Evolutionary conservation across 2,329 filamentous ascomycete species (phyloP), one percentile per base, ranked within the genome.

Genomic region (Stachybotrys echinatus): DNA sequence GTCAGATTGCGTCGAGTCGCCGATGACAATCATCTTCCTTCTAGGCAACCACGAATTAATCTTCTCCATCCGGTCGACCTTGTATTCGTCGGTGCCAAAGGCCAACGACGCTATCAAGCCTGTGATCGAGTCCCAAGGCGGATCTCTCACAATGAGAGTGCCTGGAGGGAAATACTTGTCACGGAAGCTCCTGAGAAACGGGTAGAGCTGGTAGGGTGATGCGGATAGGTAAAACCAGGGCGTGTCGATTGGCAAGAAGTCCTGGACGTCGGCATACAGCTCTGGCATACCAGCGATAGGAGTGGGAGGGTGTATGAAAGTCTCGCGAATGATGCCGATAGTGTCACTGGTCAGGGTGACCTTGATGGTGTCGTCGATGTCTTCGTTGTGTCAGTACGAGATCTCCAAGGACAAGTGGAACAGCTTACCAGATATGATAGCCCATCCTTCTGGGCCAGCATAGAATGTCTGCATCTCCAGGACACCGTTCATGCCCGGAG

Each of bases 351-450:
- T 96, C 65, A 88, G 77, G 0, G 92, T 96, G 57, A 92, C 74
- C 69, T 97, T 96, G 74, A 97, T 95, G 0, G 92, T 96, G 68
- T 97, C 92, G 63, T 97, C 94, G 57, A 97, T 82, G 60, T 97
- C 92, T 85, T n/a, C 3, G 8, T 34, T 14, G 14, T 34, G 27
- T 34, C 5, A 34, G 58, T 51, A 42, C 17, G n/a, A 17, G 4
- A 14, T 22, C 8, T 4, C 5, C 10, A 2, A 5, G 8, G 4
- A 3, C 2, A 48, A 3, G 12, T 23, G 10, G 27, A 34, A 5
- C 5, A 34, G 43, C 70, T 47, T 67, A 84, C 82, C 82, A 38
- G 88, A 92, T 55, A 96, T 84, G 12, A 97, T 72, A 12, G 82
- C 83, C 91, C 91, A 96, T 7, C 92, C 92, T 45, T 87, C 82